Evolutionary conservation across 441 rosid genomes (phyloP).

Genomic region (Euphorbia celastroides): DNA sequence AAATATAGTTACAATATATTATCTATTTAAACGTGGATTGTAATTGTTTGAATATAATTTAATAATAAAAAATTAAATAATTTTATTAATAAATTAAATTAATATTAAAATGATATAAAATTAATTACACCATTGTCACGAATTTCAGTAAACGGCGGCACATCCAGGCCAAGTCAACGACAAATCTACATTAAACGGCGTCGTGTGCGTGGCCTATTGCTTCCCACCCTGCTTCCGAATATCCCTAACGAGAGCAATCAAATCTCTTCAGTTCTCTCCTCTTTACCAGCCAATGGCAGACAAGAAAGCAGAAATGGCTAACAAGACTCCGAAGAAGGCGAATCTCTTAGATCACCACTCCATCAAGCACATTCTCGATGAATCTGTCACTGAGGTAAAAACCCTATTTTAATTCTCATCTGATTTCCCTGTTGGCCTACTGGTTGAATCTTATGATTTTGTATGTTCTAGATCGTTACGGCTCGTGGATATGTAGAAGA

Average conservation of each 20-base stretch:
- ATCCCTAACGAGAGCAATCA: not conserved
- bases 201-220: not conserved
- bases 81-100: no score
- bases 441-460: not conserved
- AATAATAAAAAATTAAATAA: no score
- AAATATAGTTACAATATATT: no score
- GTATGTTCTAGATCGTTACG: conserved; percentile 48
- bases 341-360: conserved; percentile 91
- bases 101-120: no score
- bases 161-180: not conserved
- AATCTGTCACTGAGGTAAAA: conserved; percentile 76
- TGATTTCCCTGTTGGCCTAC: not conserved
- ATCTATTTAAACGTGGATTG: no score
- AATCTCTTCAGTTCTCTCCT: not conserved
- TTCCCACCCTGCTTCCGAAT: not conserved
- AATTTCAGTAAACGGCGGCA: no score
- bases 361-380: conserved; percentile 89
- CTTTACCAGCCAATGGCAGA: conserved; percentile 32
- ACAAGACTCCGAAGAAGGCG: conserved; percentile 63
- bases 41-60: no score
- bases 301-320: conserved; percentile 42
- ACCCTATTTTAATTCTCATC: conserved; percentile 2
- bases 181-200: not conserved
- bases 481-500: conserved; percentile 80
- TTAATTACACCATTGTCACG: no score